Evolutionary conservation across 202 grass and related monocot genomes (phyloP).

Genomic region (Eragrostis tef): DNA sequence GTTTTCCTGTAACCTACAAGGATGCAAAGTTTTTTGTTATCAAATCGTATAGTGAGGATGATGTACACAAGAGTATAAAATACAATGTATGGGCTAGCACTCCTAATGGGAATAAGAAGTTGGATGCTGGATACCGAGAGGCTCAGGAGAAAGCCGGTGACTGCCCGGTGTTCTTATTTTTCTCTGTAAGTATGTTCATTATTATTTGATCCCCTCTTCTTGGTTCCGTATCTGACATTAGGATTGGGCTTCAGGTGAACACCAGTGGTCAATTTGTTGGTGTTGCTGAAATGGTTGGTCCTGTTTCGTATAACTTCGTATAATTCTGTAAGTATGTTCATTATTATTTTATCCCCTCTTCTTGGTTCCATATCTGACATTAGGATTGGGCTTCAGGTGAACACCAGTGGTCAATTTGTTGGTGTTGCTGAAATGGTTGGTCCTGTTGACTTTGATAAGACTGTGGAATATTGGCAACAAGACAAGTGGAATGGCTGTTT

Average conservation of each 20-base stretch:
- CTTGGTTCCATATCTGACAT: conserved; percentile 34
- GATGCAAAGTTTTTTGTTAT: conserved; percentile 95
- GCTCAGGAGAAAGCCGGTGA: conserved; percentile 69
- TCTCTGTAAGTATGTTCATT: conserved; percentile 66
- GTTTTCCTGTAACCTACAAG: conserved; percentile 69
- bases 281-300: conserved; percentile 87
- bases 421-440: conserved; percentile 92
- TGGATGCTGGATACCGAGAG: conserved; percentile 84
- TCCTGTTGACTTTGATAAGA: conserved; percentile 89
- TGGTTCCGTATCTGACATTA: conserved; percentile 37
- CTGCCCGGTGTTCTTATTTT: conserved; percentile 91
- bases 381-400: conserved; percentile 60
- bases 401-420: conserved; percentile 93
- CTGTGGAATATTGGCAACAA: conserved; percentile 95
- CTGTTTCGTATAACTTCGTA: too few relatives aligned
- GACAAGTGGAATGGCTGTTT: conserved; percentile 99
- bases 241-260: conserved; percentile 64
- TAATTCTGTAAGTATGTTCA: conserved; percentile 75
- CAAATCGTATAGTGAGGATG: conserved; percentile 97
- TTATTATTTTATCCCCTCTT: conserved; percentile 27
- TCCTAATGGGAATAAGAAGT: conserved; percentile 96
- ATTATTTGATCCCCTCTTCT: conserved; percentile 31
- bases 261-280: conserved; percentile 94
- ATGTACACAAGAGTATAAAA: conserved; percentile 97
- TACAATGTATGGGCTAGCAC: conserved; percentile 94